phyloP scores from a whole-genome alignment of 192 early-diverging fungal species.

The Phlyctochytrium arcticum region DNA sequence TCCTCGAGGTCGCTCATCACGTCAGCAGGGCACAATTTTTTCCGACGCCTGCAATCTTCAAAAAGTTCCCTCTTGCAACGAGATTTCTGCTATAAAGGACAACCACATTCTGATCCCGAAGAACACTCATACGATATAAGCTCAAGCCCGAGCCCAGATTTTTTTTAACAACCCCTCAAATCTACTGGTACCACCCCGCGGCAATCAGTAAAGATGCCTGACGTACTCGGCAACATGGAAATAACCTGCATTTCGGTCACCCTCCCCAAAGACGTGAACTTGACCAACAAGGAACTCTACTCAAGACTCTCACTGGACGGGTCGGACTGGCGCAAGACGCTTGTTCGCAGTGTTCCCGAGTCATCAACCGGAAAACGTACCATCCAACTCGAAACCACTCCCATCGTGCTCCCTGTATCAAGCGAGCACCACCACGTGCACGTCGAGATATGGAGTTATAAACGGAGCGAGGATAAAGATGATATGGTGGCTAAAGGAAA shows the following conservation, averaged over 20 bases:
- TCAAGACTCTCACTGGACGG: conserved; percentile 20
- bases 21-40: too few species aligned
- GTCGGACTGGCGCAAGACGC: conserved; percentile 26
- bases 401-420: conserved; percentile 2
- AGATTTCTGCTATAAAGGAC: too few species aligned
- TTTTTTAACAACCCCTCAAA: too few species aligned
- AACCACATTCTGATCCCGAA: too few species aligned
- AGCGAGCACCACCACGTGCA: conserved; percentile 19
- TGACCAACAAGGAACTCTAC: conserved; percentile 14
- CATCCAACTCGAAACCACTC: conserved; percentile 13
- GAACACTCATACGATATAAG: too few species aligned
- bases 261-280: conserved; percentile 11
- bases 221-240: conserved; percentile 20
- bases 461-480: conserved; percentile 24
- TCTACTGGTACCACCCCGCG: too few species aligned
- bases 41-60: too few species aligned
- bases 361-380: not conserved
- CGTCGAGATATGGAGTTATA: conserved; percentile 17
- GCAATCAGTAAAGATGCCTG: conserved; percentile 7
- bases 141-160: too few species aligned
- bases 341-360: not conserved
- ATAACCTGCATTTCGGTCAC: conserved; percentile 14
- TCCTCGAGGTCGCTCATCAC: too few species aligned
- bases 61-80: too few species aligned
- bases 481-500: conserved; percentile 20